Evolutionary conservation across 2,329 filamentous ascomycete genomes (phyloP).

Genomic region (Botrytis elliptica): DNA sequence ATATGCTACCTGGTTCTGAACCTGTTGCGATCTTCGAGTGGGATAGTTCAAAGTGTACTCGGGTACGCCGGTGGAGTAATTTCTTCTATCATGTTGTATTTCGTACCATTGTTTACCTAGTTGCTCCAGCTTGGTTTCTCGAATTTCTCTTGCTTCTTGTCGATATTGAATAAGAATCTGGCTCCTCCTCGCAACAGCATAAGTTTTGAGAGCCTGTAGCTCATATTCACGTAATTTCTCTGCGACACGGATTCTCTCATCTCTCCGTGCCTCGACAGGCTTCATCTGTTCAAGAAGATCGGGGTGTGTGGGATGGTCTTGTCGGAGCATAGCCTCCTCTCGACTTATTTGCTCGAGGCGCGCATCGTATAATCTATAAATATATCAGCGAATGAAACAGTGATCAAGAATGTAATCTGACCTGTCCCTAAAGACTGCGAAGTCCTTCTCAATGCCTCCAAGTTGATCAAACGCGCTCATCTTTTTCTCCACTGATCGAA

Average conservation of each 20-base stretch:
- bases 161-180: conserved; percentile 90
- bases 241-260: conserved; percentile 75
- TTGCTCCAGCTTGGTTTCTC: conserved; percentile 75
- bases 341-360: conserved; percentile 76
- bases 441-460: conserved; percentile 80
- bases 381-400: conserved; percentile 28
- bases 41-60: conserved; percentile 83
- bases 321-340: conserved; percentile 61
- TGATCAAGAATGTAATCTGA: conserved; percentile 43
- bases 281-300: conserved; percentile 89
- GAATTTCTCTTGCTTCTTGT: conserved; percentile 78
- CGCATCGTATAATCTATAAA: conserved; percentile 77
- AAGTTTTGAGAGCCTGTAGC: conserved; percentile 68
- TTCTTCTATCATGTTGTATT: conserved; percentile 84
- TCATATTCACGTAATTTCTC: conserved; percentile 72
- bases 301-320: conserved; percentile 72
- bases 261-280: conserved; percentile 77
- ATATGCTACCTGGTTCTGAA: conserved; percentile 84
- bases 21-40: conserved; percentile 70
- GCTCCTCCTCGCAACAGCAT: conserved; percentile 76
- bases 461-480: conserved; percentile 77
- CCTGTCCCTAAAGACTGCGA: conserved; percentile 80
- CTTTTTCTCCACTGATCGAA: conserved; percentile 68
- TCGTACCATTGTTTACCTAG: conserved; percentile 90
- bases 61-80: conserved; percentile 72